Evolutionary conservation across 2,329 filamentous ascomycete species (phyloP).

Genomic region (Botrytis medusae): DNA sequence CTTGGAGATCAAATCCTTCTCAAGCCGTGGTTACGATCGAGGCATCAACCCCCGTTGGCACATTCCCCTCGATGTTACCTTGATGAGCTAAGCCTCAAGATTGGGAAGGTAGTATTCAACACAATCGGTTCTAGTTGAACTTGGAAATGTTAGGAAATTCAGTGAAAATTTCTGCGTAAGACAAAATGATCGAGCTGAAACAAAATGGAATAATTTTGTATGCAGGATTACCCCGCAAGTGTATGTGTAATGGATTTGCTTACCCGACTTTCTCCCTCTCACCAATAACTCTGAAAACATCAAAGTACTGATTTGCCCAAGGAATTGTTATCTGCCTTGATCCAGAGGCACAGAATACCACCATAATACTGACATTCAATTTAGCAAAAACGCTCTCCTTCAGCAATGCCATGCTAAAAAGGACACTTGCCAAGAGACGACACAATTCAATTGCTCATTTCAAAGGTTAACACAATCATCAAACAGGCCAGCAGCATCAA

Average conservation of each 20-base stretch:
- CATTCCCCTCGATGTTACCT: neutral
- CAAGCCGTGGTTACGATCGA: neutral
- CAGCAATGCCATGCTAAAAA: neutral
- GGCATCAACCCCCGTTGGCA: neutral
- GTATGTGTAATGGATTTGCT: neutral
- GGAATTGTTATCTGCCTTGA: neutral
- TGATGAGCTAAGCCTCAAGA: neutral
- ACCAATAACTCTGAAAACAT: neutral
- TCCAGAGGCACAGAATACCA: neutral
- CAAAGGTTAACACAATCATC: neutral
- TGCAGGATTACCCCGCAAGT: constrained; percentile 6
- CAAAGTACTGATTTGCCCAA: neutral
- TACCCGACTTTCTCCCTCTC: neutral
- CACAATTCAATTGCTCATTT: neutral
- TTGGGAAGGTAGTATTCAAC: constrained; percentile 4
- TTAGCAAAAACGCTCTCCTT: neutral
- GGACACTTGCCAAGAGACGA: neutral
- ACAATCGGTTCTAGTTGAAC: neutral
- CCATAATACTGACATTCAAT: neutral
- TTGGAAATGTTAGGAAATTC: neutral
- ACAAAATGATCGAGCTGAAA: constrained; percentile 4
- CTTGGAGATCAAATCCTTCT: neutral
- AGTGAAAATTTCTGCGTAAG: neutral
- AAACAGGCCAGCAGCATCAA: neutral
- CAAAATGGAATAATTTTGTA: neutral